phyloP scores from a whole-genome alignment of 1,139 yeast species.

The Saccharomycopsis hybrid region DNA sequence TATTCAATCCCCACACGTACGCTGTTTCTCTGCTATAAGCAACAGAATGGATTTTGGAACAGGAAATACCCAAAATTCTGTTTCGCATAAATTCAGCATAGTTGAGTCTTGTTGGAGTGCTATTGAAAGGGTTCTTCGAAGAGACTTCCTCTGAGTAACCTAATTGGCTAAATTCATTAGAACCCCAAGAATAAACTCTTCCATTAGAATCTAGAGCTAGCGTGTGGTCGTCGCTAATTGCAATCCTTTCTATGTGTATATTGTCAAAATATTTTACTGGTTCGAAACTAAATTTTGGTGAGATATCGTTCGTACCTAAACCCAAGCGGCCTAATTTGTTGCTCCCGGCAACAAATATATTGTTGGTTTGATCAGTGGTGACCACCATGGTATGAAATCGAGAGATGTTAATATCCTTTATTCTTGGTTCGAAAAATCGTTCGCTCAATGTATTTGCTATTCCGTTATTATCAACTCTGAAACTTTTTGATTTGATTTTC shows the following conservation, averaged over 20 bases:
- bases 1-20: constrained; percentile 73
- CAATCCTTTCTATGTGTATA: constrained; percentile 36
- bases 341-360: constrained; percentile 56
- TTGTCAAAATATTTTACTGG: constrained; percentile 31
- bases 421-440: constrained; percentile 34
- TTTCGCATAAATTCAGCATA: constrained; percentile 42
- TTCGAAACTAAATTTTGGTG: constrained; percentile 36
- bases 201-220: constrained; percentile 47
- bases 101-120: constrained; percentile 43
- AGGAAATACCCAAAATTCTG: constrained; percentile 47
- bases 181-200: constrained; percentile 71
- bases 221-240: constrained; percentile 63
- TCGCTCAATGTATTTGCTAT: background rate
- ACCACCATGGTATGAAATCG: constrained; percentile 61
- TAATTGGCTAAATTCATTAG: constrained; percentile 57
- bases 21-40: constrained; percentile 49
- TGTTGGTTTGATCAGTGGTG: constrained; percentile 42
- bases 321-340: constrained; percentile 74
- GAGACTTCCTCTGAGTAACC: constrained; percentile 44
- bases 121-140: constrained; percentile 35
- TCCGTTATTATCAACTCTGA: background rate
- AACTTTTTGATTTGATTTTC: constrained; percentile 25
- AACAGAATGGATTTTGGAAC: constrained; percentile 69
- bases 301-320: constrained; percentile 29
- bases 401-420: constrained; percentile 44